Conservation (phyloP, 148 eudicot genomes). For the Rhododendron griersonianum region DNA sequence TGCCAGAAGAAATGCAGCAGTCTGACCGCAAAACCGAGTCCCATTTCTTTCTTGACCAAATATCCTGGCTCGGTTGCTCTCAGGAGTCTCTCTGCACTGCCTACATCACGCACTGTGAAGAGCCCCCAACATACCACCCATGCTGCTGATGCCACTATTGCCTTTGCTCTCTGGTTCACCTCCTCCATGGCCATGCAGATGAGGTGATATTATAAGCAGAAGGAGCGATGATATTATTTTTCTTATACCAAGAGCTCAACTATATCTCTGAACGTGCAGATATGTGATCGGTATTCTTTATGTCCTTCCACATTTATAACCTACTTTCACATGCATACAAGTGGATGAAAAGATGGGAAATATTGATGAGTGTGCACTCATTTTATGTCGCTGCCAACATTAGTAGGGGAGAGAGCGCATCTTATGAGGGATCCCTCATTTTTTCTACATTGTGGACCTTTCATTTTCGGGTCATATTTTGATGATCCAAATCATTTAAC, state of each 20-base stretch:
- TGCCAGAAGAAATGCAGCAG: conserved; percentile 43
- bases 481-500: too few relatives aligned
- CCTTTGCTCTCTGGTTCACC: conserved; percentile 13
- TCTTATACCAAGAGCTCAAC: background rate
- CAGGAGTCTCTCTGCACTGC: conserved; percentile 43
- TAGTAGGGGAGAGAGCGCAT: too few relatives aligned
- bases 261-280: background rate
- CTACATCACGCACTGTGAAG: conserved; percentile 17
- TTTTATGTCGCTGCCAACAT: background rate
- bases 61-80: conserved; percentile 14
- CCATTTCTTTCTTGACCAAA: conserved; percentile 13
- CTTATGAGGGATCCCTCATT: too few relatives aligned
- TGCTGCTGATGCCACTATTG: conserved; percentile 9
- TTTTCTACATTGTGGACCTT: too few relatives aligned
- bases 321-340: background rate
- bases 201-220: background rate
- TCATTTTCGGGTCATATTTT: too few relatives aligned
- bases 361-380: background rate
- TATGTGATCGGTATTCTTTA: background rate
- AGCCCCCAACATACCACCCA: conserved; percentile 32
- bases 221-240: background rate
- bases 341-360: background rate
- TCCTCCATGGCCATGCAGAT: conserved; percentile 14
- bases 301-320: background rate
- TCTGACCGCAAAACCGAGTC: conserved; percentile 21